Evolutionary conservation across 148 eudicot genomes (phyloP).

Genomic region (Salicornia ramosissima): DNA sequence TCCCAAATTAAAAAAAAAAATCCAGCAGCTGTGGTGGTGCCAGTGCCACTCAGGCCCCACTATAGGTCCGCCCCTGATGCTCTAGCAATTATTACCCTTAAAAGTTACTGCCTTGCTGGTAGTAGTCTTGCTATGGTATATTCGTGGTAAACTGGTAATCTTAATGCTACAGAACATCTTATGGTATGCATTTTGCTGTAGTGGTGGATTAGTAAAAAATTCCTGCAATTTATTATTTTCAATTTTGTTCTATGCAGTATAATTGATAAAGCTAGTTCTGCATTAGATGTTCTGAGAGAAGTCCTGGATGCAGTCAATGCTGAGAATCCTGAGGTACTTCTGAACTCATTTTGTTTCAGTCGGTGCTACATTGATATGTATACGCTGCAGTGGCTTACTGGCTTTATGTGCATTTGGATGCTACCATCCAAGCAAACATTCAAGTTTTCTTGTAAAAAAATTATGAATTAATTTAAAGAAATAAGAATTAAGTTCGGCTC

Average conservation of each 20-base stretch:
- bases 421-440: background rate
- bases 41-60: too few relatives aligned
- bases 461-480: too few relatives aligned
- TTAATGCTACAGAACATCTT: background rate
- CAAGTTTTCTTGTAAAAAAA: background rate
- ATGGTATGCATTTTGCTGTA: background rate
- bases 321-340: conserved; percentile 70
- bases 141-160: background rate
- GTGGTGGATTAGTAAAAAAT: background rate
- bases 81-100: background rate
- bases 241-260: conserved; percentile 45
- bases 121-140: conserved; percentile 4
- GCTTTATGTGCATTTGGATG: conserved; percentile 6
- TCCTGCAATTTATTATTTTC: background rate
- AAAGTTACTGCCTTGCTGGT: background rate
- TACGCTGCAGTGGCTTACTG: background rate
- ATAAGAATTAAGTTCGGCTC: too few relatives aligned
- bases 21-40: too few relatives aligned
- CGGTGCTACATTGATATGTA: background rate
- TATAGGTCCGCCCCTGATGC: too few relatives aligned
- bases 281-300: conserved; percentile 81
- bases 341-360: conserved; percentile 2
- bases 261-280: conserved; percentile 79
- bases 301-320: conserved; percentile 80
- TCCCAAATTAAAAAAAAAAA: too few relatives aligned